Percentiles rank a stretch among this genome's conserved stretches.
These are phyloP conservation scores for Taphrina wiesneri DNA, from an alignment of 1,139 yeast species.

Conservation along the genomic window DNA sequence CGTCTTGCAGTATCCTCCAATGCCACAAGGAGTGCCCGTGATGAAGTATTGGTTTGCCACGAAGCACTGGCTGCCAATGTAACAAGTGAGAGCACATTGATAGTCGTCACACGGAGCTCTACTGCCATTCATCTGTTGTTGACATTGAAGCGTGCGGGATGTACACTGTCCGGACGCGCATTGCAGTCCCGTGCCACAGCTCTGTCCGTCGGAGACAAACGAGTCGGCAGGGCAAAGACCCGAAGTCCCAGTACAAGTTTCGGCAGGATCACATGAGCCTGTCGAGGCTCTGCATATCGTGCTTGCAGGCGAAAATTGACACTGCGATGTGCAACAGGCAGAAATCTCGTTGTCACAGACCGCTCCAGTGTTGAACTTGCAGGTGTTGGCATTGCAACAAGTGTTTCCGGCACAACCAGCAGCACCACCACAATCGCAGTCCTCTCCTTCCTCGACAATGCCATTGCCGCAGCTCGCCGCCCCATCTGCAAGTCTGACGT, in stretches of 20 bases:
- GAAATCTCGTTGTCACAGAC: slow-evolving; percentile 48
- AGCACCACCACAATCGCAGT: slow-evolving; percentile 49
- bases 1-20: slow-evolving; percentile 44
- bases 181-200: slow-evolving; percentile 42
- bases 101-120: slow-evolving; percentile 44
- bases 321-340: slow-evolving; percentile 44
- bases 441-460: slow-evolving; percentile 50
- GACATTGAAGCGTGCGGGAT: slow-evolving; percentile 45
- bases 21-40: slow-evolving; percentile 49
- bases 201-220: slow-evolving; percentile 43
- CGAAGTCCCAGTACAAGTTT: slow-evolving; percentile 47
- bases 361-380: slow-evolving; percentile 46
- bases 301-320: slow-evolving; percentile 44
- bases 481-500: slow-evolving; percentile 44
- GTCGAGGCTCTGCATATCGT: slow-evolving; percentile 46
- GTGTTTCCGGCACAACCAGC: slow-evolving; percentile 46
- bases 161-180: slow-evolving; percentile 50
- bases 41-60: slow-evolving; percentile 46
- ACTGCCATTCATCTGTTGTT: slow-evolving; percentile 36
- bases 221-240: slow-evolving; percentile 46
- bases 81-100: slow-evolving; percentile 46
- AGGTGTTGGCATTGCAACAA: slow-evolving; percentile 49
- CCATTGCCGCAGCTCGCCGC: slow-evolving; percentile 49
- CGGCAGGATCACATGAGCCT: slow-evolving; percentile 48
- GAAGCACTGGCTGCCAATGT: slow-evolving; percentile 43